These are phyloP conservation scores for Aspergillus carbonarius DNA, from an alignment of 2,329 filamentous ascomycete genomes.

Conservation along the genomic window DNA sequence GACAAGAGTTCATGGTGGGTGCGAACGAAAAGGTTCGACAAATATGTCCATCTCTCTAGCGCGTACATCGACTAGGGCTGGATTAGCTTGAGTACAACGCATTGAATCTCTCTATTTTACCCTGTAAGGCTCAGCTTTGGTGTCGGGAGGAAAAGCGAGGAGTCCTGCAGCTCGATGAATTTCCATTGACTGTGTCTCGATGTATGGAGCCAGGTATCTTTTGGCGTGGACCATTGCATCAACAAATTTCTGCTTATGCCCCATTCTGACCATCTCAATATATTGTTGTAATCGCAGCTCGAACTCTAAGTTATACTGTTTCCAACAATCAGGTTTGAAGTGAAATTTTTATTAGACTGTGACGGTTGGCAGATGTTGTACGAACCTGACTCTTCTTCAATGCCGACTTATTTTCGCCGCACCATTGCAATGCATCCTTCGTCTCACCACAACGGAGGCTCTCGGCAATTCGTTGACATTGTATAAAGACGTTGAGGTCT, in stretches of 20 bases:
- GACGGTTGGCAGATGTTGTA: background rate
- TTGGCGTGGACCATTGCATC: slow-evolving; percentile 81
- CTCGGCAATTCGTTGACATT: slow-evolving; percentile 74
- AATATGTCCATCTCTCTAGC: slow-evolving; percentile 67
- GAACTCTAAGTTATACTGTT: slow-evolving; percentile 79
- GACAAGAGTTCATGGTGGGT: slow-evolving; percentile 86
- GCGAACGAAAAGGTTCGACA: slow-evolving; percentile 76
- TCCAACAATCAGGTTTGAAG: background rate
- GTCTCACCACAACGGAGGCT: slow-evolving; percentile 70
- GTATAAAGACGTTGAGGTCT: slow-evolving; percentile 82
- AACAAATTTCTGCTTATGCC: slow-evolving; percentile 61
- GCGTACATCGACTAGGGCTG: slow-evolving; percentile 67
- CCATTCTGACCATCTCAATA: slow-evolving; percentile 79
- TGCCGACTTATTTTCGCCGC: slow-evolving; percentile 87
- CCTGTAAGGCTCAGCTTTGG: slow-evolving; percentile 59
- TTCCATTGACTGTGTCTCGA: slow-evolving; percentile 65
- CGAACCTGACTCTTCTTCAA: slow-evolving; percentile 80
- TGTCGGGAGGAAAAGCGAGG: slow-evolving; percentile 69
- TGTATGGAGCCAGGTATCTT: slow-evolving; percentile 73
- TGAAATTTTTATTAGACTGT: background rate
- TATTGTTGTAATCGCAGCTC: slow-evolving; percentile 92
- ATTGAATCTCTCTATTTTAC: slow-evolving; percentile 35
- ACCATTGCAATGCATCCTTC: slow-evolving; percentile 82
- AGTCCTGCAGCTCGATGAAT: slow-evolving; percentile 75
- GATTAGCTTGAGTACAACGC: slow-evolving; percentile 1